A percentile compares a stretch with the other conserved stretches of the same genome.
These are phyloP conservation scores for Metarhizium humberi DNA, from an alignment of 2,329 filamentous ascomycete species.

Conservation along the genomic window DNA sequence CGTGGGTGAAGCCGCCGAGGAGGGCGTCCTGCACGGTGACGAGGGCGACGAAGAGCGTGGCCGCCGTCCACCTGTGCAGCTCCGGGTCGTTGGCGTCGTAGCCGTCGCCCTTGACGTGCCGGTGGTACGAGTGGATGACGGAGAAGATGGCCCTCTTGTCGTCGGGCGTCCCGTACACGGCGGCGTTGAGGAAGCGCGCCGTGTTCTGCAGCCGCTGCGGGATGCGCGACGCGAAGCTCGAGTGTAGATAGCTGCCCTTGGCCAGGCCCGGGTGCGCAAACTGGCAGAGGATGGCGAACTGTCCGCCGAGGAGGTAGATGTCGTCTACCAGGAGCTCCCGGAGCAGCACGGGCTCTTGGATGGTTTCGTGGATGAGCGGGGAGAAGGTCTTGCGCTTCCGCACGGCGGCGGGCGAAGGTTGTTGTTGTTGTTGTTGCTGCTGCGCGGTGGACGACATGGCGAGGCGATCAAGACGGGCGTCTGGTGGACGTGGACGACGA, in stretches of 20 bases:
- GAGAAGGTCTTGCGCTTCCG: neutral
- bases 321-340: constrained; percentile 9
- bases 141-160: constrained; percentile 26
- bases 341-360: constrained; percentile 12
- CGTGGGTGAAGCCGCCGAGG: constrained; percentile 20
- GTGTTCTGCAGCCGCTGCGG: constrained; percentile 26
- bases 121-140: constrained; percentile 25
- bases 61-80: constrained; percentile 30
- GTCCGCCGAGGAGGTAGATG: constrained; percentile 13
- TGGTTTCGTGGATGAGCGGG: constrained; percentile 12
- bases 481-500: too few species aligned
- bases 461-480: too few species aligned
- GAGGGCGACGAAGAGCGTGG: constrained; percentile 27
- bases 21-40: constrained; percentile 25
- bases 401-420: neutral
- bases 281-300: constrained; percentile 27
- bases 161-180: constrained; percentile 22
- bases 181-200: constrained; percentile 29
- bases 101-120: constrained; percentile 19
- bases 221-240: constrained; percentile 27
- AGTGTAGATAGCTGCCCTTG: constrained; percentile 25
- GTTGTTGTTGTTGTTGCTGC: neutral
- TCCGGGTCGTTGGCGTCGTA: constrained; percentile 27
- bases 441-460: neutral
- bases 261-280: constrained; percentile 29